Conservation (phyloP, 352 stramenopile genomes). For the Globisporangium nunn region DNA sequence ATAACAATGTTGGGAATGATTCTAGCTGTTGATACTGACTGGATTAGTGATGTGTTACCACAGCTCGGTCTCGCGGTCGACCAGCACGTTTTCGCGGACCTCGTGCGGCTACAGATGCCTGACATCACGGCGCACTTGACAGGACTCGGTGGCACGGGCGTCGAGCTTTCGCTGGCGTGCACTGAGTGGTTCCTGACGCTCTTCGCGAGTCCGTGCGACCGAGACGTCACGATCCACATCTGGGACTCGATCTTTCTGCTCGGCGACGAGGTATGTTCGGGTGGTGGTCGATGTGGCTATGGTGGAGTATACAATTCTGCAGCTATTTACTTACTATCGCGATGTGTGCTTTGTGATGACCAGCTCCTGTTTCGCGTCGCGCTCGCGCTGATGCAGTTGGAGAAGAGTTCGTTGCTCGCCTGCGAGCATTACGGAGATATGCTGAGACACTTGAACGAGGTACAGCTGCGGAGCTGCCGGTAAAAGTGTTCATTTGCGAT, state of each 20-base stretch:
- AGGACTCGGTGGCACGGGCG: conserved; percentile 69
- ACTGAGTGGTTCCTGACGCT: conserved; percentile 87
- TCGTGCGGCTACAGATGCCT: conserved; percentile 70
- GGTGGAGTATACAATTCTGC: neutral
- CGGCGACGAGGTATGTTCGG: conserved; percentile 65
- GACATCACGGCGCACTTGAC: conserved; percentile 57
- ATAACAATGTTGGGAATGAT: neutral
- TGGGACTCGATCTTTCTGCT: conserved; percentile 84
- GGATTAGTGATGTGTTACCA: neutral
- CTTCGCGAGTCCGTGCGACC: conserved; percentile 74
- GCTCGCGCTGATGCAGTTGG: conserved; percentile 63
- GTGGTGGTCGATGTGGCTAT: neutral
- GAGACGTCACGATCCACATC: conserved; percentile 66
- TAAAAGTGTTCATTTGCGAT: neutral
- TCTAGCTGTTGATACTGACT: neutral
- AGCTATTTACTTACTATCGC: neutral
- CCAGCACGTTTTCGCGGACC: conserved; percentile 83
- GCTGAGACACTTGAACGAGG: conserved; percentile 74
- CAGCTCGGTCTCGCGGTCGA: conserved; percentile 80
- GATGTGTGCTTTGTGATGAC: neutral
- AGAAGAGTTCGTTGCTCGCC: conserved; percentile 45
- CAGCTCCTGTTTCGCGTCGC: conserved; percentile 76
- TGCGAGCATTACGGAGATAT: conserved; percentile 75
- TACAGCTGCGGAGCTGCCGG: conserved; percentile 11
- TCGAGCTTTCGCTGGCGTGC: conserved; percentile 81